Percentiles rank a stretch among this genome's conserved stretches.
These are phyloP conservation scores for Hibiscus mutabilis DNA, from an alignment of 345 rosid species.

Conservation along the genomic window DNA sequence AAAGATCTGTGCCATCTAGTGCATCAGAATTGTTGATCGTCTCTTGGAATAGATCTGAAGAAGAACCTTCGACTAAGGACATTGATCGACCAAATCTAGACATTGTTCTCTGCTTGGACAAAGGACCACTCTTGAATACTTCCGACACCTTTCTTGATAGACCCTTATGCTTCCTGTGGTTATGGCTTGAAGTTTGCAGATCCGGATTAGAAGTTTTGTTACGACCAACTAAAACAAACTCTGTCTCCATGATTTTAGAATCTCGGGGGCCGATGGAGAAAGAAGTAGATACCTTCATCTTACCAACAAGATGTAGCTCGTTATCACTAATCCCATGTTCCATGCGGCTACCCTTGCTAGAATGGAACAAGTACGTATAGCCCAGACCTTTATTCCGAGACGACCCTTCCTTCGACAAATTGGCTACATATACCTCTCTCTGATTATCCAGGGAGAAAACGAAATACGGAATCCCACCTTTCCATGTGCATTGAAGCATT, in stretches of 20 bases:
- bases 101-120: slow-evolving; percentile 51
- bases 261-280: slow-evolving; percentile 35
- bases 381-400: slow-evolving; percentile 28
- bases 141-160: slow-evolving; percentile 57
- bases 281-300: slow-evolving; percentile 59
- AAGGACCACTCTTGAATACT: slow-evolving; percentile 40
- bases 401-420: slow-evolving; percentile 35
- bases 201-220: slow-evolving; percentile 29
- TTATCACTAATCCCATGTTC: slow-evolving; percentile 26
- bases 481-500: slow-evolving; percentile 77
- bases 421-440: slow-evolving; percentile 55
- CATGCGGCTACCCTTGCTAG: slow-evolving; percentile 33
- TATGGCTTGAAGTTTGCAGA: slow-evolving; percentile 27
- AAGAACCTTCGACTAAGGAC: slow-evolving; percentile 33
- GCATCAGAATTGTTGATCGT: slow-evolving; percentile 26
- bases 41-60: slow-evolving; percentile 43
- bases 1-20: slow-evolving; percentile 28
- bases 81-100: slow-evolving; percentile 48
- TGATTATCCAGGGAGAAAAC: slow-evolving; percentile 73
- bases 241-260: slow-evolving; percentile 57
- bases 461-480: slow-evolving; percentile 59
- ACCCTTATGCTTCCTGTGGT: slow-evolving; percentile 42
- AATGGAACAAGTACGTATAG: slow-evolving; percentile 50
- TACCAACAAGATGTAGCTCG: slow-evolving; percentile 54
- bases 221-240: slow-evolving; percentile 59